phyloP scores from a whole-genome alignment of 352 stramenopile genomes.

The Pythium rishiriense region DNA sequence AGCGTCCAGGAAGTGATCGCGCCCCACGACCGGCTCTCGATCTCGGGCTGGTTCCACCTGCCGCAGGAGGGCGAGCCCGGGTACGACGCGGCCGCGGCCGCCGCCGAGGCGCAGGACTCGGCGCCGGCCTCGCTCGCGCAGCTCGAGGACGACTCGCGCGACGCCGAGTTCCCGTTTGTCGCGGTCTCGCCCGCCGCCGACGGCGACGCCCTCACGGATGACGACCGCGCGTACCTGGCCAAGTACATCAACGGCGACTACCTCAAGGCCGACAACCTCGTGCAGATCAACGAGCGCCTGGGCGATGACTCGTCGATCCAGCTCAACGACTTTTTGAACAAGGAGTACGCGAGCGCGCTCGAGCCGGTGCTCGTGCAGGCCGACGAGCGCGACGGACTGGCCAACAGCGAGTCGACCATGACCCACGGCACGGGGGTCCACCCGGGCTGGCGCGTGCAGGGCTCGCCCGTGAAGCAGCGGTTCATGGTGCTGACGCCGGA shows the following conservation, averaged over 20 bases:
- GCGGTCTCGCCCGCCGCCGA: neutral
- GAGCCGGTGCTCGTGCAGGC: slow-evolving; percentile 29
- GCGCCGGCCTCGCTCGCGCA: slow-evolving; percentile 26
- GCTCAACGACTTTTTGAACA: slow-evolving; percentile 83
- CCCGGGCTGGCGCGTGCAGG: slow-evolving; percentile 26
- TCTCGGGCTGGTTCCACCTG: slow-evolving; percentile 77
- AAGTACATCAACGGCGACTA: slow-evolving; percentile 85
- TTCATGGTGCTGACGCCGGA: slow-evolving; percentile 24
- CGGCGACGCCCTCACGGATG: slow-evolving; percentile 34
- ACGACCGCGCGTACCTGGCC: slow-evolving; percentile 57
- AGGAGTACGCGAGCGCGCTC: slow-evolving; percentile 55
- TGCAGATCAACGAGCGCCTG: slow-evolving; percentile 79
- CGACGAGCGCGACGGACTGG: slow-evolving; percentile 53
- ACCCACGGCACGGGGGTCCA: slow-evolving; percentile 29
- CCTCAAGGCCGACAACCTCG: slow-evolving; percentile 55
- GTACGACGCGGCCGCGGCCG: slow-evolving; percentile 20
- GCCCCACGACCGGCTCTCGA: slow-evolving; percentile 68
- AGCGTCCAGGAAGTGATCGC: slow-evolving; percentile 54
- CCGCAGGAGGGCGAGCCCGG: slow-evolving; percentile 27
- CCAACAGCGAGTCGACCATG: slow-evolving; percentile 41
- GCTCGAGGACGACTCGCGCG: slow-evolving; percentile 34
- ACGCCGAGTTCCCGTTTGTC: slow-evolving; percentile 26
- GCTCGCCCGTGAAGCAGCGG: slow-evolving; percentile 31
- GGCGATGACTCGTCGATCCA: slow-evolving; percentile 80
- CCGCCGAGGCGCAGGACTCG: slow-evolving; percentile 14